Base-by-base conservation (phyloP, 2,329 filamentous ascomycete species). In the Ceratocystis eucalypticola region DNA sequence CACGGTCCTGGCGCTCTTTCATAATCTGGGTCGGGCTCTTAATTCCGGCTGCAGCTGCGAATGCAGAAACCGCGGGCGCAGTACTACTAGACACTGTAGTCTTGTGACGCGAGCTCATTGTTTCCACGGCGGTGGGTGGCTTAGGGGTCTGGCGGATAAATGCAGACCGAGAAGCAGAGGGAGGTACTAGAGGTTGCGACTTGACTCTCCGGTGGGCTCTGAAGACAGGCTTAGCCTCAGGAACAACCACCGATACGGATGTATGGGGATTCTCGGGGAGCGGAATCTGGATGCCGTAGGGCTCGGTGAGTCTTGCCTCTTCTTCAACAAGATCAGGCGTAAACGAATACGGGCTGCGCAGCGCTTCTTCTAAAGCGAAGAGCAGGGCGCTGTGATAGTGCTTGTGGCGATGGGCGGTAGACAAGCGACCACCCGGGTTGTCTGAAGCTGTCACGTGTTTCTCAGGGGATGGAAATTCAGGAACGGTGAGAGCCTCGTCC, bases 11-110 rank as follows among this genome's bases (percentile, higher is more conserved):
- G 46, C 92, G 86, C 74, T 92, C 87, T 75, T 89, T 86, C 92
- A 96, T 96, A 72, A 97, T 93, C 77, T 93, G 88, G 70, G 88
- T 86, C 17, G 93, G 93, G 45, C 91, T 92, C 70, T 88, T 84
- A 68, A 96, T 88, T 30, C 88, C 86, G 68, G 81, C 80, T 8
- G 82, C 82, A 20, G 64, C 37, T 33, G 63, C 57, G 37, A 64
- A 62, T 5, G 62, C 66, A 57, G 66, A 63, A 46, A 57, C 66
- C 22, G 66, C 46, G 20, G 57, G 64, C 28, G 59, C 61, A 30
- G 64, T 63, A 28, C 64, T 68, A 37, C 28, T 59, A 17, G 63
- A 65, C 20, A 65, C 64, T 8, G 63, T 65, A 20, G 66, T 66
- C 45, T 62, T 65, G 59, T 64, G 66, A 53, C 64, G 66, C 45